These are phyloP conservation scores for Wickerhamia fluorescens DNA, from an alignment of 805 yeast genomes.

Conservation along the genomic window DNA sequence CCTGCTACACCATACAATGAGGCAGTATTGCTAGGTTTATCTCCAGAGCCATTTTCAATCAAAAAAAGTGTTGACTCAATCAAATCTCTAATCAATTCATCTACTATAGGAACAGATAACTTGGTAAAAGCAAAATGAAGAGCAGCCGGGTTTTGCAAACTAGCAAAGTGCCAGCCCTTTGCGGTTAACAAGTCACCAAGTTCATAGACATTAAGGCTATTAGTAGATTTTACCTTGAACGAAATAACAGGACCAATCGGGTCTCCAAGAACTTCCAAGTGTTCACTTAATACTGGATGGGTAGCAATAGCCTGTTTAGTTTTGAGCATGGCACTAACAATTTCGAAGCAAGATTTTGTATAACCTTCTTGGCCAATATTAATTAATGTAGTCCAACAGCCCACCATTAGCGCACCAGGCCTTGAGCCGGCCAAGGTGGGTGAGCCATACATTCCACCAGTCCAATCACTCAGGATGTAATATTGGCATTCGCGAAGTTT, in stretches of 20 bases:
- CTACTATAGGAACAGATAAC: slow-evolving; percentile 55
- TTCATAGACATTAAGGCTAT: slow-evolving; percentile 59
- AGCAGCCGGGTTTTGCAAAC: slow-evolving; percentile 87
- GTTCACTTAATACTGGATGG: slow-evolving; percentile 39
- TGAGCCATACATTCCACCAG: slow-evolving; percentile 93
- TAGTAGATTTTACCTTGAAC: slow-evolving; percentile 44
- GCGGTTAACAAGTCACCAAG: slow-evolving; percentile 63
- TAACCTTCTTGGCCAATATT: slow-evolving; percentile 83
- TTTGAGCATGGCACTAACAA: slow-evolving; percentile 56
- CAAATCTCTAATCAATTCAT: slow-evolving; percentile 45
- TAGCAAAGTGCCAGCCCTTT: slow-evolving; percentile 83
- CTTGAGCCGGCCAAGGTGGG: slow-evolving; percentile 96
- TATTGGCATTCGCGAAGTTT: slow-evolving; percentile 75
- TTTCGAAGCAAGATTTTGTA: slow-evolving; percentile 53
- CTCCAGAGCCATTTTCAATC: slow-evolving; percentile 14
- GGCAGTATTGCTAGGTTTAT: slow-evolving; percentile 59
- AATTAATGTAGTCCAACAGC: slow-evolving; percentile 94
- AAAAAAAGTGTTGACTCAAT: slow-evolving; percentile 33
- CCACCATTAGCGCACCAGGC: slow-evolving; percentile 96
- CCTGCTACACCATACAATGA: slow-evolving; percentile 96
- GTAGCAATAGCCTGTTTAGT: slow-evolving; percentile 43
- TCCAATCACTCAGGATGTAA: slow-evolving; percentile 78
- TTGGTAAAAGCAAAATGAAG: slow-evolving; percentile 84
- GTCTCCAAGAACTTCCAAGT: slow-evolving; percentile 71
- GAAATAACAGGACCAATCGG: slow-evolving; percentile 80